A percentile compares a stretch with the other conserved stretches of the same genome.
Evolutionary conservation across 768 basidiomycete species (phyloP).

Genomic region (Lentinula sp.): DNA sequence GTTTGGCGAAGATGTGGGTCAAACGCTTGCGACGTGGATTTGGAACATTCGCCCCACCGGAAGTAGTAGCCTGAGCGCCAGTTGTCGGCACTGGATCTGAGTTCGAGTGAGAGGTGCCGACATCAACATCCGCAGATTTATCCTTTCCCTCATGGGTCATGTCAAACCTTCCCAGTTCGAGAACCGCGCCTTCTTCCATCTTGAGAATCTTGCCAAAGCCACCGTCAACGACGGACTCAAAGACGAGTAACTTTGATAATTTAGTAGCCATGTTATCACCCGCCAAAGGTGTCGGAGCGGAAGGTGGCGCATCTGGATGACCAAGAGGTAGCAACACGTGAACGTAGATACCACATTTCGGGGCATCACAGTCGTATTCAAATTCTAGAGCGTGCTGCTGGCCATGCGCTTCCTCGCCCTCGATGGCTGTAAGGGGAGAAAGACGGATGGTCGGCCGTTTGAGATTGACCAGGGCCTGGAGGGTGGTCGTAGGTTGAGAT

Average conservation of each 20-base stretch:
- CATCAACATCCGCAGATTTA: conserved; percentile 16
- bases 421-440: conserved; percentile 49
- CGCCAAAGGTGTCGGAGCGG: conserved; percentile 18
- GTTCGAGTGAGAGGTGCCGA: conserved; percentile 9
- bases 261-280: conserved; percentile 21
- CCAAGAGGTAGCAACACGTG: conserved; percentile 66
- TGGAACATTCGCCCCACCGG: conserved; percentile 7
- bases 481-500: conserved; percentile 82
- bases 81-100: conserved; percentile 7
- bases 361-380: conserved; percentile 87
- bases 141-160: conserved; percentile 19
- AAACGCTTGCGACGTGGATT: conserved; percentile 47
- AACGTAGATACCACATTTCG: conserved; percentile 76
- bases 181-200: conserved; percentile 69
- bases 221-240: conserved; percentile 65
- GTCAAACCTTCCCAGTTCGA: conserved; percentile 80
- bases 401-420: conserved; percentile 35
- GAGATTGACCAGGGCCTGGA: conserved; percentile 92
- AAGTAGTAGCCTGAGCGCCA: conserved; percentile 9
- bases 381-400: conserved; percentile 83
- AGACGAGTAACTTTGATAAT: conserved; percentile 48
- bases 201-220: conserved; percentile 76
- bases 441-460: conserved; percentile 85
- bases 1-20: conserved; percentile 64
- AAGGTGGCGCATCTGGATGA: conserved; percentile 46